Percentiles rank a stretch among this genome's conserved stretches.
These are phyloP conservation scores for Hypoxylon sp. DNA, from an alignment of 2,329 filamentous ascomycete species.

Conservation along the genomic window DNA sequence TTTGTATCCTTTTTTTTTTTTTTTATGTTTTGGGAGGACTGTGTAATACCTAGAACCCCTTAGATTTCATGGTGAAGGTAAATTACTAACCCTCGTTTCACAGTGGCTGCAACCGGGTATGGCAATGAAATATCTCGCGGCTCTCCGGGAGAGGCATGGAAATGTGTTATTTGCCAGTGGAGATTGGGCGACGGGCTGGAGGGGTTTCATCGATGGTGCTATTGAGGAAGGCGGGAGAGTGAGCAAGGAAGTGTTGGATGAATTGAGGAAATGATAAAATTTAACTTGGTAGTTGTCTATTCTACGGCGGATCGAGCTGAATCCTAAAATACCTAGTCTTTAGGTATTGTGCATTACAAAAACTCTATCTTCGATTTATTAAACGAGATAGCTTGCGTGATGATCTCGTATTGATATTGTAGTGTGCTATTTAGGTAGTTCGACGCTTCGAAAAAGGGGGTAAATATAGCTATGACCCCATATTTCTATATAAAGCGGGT, in stretches of 20 bases:
- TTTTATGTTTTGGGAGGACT: too few relatives aligned
- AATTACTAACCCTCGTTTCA: background rate
- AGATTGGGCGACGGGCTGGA: slow-evolving; percentile 61
- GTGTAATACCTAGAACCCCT: too few relatives aligned
- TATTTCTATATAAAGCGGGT: slow-evolving; percentile 20
- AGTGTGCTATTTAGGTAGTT: background rate
- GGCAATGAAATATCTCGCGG: slow-evolving; percentile 53
- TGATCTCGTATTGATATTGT: background rate
- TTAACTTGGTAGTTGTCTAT: background rate
- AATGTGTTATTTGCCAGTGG: slow-evolving; percentile 59
- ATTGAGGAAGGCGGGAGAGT: slow-evolving; percentile 58
- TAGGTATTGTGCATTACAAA: background rate
- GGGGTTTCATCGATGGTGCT: slow-evolving; percentile 61
- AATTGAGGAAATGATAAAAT: slow-evolving; percentile 9
- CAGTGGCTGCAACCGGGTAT: slow-evolving; percentile 51
- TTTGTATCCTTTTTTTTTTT: background rate
- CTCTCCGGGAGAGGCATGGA: slow-evolving; percentile 54
- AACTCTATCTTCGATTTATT: background rate
- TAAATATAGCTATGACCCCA: slow-evolving; percentile 16
- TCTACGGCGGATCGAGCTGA: background rate
- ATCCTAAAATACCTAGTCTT: background rate
- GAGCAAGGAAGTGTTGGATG: slow-evolving; percentile 22
- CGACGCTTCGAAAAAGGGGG: slow-evolving; percentile 6
- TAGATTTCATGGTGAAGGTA: background rate
- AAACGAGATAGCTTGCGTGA: background rate